phyloP scores from a whole-genome alignment of 805 yeast species.

The Hanseniaspora osmophila region DNA sequence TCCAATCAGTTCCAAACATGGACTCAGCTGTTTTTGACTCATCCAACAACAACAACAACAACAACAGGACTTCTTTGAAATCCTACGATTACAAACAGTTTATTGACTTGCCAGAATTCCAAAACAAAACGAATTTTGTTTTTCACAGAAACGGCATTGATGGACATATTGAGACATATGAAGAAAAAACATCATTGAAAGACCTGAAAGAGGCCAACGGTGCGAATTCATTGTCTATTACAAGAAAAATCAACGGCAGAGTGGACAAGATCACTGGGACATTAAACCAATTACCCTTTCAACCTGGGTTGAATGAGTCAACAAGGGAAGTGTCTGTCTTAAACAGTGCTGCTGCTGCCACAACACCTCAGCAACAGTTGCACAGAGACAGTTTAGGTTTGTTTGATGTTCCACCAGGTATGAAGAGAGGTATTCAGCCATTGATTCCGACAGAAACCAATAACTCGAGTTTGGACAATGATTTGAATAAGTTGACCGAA shows the following conservation, averaged over 20 bases:
- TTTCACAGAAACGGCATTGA: slow-evolving; percentile 63
- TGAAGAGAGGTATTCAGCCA: slow-evolving; percentile 51
- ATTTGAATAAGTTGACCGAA: slow-evolving; percentile 14
- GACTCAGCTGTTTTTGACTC: slow-evolving; percentile 5
- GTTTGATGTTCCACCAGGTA: slow-evolving; percentile 72
- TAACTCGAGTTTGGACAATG: slow-evolving; percentile 11
- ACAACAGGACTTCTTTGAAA: slow-evolving; percentile 11
- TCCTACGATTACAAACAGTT: slow-evolving; percentile 29
- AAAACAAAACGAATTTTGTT: slow-evolving; percentile 49
- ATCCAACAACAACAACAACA: slow-evolving; percentile 9
- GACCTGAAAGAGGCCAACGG: slow-evolving; percentile 37
- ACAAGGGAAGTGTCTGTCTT: slow-evolving; percentile 10
- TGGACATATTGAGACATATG: slow-evolving; percentile 49
- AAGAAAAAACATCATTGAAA: slow-evolving; percentile 44
- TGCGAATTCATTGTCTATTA: slow-evolving; percentile 57
- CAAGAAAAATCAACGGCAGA: slow-evolving; percentile 50
- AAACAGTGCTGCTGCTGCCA: slow-evolving; percentile 12
- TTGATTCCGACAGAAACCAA: slow-evolving; percentile 5
- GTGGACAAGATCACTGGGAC: slow-evolving; percentile 54
- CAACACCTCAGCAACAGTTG: slow-evolving; percentile 14
- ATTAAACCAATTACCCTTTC: slow-evolving; percentile 69
- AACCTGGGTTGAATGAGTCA: slow-evolving; percentile 69
- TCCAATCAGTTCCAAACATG: slow-evolving; percentile 42
- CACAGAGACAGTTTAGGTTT: slow-evolving; percentile 65
- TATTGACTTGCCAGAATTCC: slow-evolving; percentile 42